Percentiles rank a stretch among this genome's conserved stretches.
Evolutionary conservation across 2,329 filamentous ascomycete genomes (phyloP).

Genomic region (Fusarium agapanthi): DNA sequence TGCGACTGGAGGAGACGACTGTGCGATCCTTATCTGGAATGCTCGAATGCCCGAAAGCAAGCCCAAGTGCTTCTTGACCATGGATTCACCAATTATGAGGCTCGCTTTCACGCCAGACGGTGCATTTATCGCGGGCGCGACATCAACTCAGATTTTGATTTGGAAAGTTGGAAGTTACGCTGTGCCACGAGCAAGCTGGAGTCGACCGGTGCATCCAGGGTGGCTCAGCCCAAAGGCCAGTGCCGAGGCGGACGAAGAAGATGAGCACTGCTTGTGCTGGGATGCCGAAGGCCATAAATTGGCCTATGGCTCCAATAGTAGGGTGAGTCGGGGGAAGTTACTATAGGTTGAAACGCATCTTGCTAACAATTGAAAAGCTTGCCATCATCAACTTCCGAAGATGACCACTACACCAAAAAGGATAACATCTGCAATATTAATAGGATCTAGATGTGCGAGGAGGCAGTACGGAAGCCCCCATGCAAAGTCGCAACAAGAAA

Average conservation of each 20-base stretch:
- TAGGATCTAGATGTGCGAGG: neutral
- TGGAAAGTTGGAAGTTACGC: conserved; percentile 70
- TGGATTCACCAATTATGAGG: conserved; percentile 65
- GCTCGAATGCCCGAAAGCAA: conserved; percentile 63
- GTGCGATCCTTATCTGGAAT: conserved; percentile 71
- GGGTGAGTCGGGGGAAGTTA: conserved; percentile 57
- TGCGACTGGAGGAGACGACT: conserved; percentile 70
- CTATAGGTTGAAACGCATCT: too few relatives aligned
- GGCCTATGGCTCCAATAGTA: conserved; percentile 70
- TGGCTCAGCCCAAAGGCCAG: conserved; percentile 67
- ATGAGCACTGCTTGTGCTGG: conserved; percentile 70
- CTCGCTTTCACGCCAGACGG: conserved; percentile 71
- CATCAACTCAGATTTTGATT: conserved; percentile 66
- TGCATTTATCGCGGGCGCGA: conserved; percentile 69
- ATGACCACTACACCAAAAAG: conserved; percentile 26
- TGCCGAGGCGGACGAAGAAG: conserved; percentile 64
- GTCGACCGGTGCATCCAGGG: conserved; percentile 61
- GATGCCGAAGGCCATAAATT: conserved; percentile 69
- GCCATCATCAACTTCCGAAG: conserved; percentile 61
- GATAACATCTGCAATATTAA: neutral
- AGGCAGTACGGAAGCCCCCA: neutral
- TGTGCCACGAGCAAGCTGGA: conserved; percentile 69
- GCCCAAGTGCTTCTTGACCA: conserved; percentile 67
- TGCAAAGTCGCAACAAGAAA: neutral
- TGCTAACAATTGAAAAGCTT: conserved; percentile 48